phyloP scores from a whole-genome alignment of 352 stramenopile species.

The Halophytophthora polymorphica region DNA sequence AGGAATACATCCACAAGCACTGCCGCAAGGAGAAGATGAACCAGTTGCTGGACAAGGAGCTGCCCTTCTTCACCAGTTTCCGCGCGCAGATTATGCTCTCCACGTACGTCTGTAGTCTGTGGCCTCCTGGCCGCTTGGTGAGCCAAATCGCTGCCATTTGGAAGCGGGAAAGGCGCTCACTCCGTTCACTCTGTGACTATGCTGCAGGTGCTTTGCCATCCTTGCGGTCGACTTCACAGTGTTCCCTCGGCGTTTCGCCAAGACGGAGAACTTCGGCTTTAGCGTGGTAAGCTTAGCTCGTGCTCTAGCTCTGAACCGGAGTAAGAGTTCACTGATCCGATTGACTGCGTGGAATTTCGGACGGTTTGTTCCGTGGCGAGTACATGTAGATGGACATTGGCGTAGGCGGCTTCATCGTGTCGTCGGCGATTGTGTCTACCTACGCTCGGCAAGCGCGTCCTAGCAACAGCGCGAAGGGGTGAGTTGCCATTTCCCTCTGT shows the following conservation, averaged over 20 bases:
- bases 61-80: constrained; percentile 79
- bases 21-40: constrained; percentile 84
- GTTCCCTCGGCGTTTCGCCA: constrained; percentile 94
- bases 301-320: not conserved
- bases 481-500: not conserved
- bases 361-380: constrained; percentile 1
- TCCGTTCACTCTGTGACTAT: too few species aligned
- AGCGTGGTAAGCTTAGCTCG: constrained; percentile 71
- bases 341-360: not conserved
- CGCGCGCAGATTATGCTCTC: constrained; percentile 80
- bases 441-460: constrained; percentile 54
- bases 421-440: constrained; percentile 72
- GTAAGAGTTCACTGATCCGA: not conserved
- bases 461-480: constrained; percentile 19
- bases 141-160: too few species aligned
- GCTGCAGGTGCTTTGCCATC: constrained; percentile 86
- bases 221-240: constrained; percentile 97
- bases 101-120: constrained; percentile 42
- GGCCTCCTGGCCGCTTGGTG: not conserved
- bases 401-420: constrained; percentile 93
- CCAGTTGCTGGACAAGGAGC: constrained; percentile 62
- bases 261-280: constrained; percentile 95
- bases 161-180: too few species aligned
- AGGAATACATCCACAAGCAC: constrained; percentile 70
- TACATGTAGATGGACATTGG: constrained; percentile 94